Conservation (phyloP, 345 rosid genomes). For the Erodium maritimum region DNA sequence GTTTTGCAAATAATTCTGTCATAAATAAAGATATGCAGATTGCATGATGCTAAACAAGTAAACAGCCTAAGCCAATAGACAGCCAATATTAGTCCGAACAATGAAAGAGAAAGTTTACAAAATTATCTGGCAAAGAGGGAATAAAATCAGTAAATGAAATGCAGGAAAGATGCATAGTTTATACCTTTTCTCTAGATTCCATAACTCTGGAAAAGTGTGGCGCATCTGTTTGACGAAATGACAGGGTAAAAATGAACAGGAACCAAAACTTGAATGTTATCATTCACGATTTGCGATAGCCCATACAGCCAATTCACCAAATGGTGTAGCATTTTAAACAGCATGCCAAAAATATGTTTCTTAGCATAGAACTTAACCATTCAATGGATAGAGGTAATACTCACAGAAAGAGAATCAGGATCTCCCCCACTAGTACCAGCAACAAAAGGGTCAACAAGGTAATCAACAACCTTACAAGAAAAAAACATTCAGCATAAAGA, state of each 20-base stretch:
- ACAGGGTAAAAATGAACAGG: conserved; percentile 1
- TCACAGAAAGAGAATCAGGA: conserved; percentile 87
- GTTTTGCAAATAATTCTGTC: neutral
- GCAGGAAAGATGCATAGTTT: conserved; percentile 1
- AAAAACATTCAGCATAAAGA: conserved; percentile 11
- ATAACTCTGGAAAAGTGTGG: conserved; percentile 80
- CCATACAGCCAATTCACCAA: neutral
- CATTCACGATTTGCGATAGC: neutral
- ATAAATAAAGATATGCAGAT: neutral
- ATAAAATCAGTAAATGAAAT: conserved; percentile 6
- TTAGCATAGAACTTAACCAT: neutral
- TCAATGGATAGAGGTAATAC: conserved; percentile 19
- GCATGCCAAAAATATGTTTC: neutral
- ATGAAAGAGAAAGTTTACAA: neutral
- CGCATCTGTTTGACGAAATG: conserved; percentile 43
- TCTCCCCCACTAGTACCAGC: conserved; percentile 89
- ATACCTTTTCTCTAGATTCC: conserved; percentile 81
- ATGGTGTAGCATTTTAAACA: neutral
- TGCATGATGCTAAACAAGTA: neutral
- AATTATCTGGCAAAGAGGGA: neutral
- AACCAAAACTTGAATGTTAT: neutral
- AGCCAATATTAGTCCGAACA: neutral
- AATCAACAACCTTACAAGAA: conserved; percentile 73
- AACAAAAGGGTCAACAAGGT: conserved; percentile 85
- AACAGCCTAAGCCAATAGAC: neutral